Evolutionary conservation across 2,329 filamentous ascomycete species (phyloP), one percentile per base, ranked within the genome.

Genomic region (Endothia cerciana): DNA sequence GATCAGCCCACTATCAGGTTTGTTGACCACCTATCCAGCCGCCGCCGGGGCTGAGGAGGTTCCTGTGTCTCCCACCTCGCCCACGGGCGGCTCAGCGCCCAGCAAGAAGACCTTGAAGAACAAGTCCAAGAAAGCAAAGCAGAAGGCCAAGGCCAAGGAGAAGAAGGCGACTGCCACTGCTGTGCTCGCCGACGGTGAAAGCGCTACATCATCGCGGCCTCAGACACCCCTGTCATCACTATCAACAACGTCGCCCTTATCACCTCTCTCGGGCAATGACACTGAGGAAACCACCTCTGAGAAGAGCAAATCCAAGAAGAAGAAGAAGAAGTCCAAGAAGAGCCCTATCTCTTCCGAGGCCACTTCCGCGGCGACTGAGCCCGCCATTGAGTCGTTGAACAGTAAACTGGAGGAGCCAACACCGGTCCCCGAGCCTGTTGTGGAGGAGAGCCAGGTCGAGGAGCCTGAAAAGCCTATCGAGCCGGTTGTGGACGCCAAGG

Each of bases 61-160:
- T 62, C 19, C 62, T 59, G 13, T 45, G 51, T 47, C 63, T 55
- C 66, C 66, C 25, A 36, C 51, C 19, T 68, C 63, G 55, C 63
- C 66, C 41, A 61, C 51, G 36, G 36, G 47, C 41, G 40, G 38
- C 38, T 59, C 57, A 7, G 45, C 64, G n/a, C 51, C 65, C 25
- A 70, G 67, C 62, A 67, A 65, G 17, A 69, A 64, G 62, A 69
- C 68, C 57, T 64, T 61, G 57, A 69, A 69, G 41, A 68, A 66
- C 58, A 70, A 70, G 65, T 66, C 61, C 64, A 69, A 67, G 49
- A 67, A 69, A 47, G 64, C 66, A 41, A 71, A 71, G 65, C 64
- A 66, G 53, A 67, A 66, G 63, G 66, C 65, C 60, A 72, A 69
- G 59, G 66, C 65, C 25, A 68, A 68, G 67, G 64, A 65, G 30